These are phyloP conservation scores for Parasarocladium wereldwijsianum DNA, from an alignment of 2,329 filamentous ascomycete species.

Conservation along the genomic window DNA sequence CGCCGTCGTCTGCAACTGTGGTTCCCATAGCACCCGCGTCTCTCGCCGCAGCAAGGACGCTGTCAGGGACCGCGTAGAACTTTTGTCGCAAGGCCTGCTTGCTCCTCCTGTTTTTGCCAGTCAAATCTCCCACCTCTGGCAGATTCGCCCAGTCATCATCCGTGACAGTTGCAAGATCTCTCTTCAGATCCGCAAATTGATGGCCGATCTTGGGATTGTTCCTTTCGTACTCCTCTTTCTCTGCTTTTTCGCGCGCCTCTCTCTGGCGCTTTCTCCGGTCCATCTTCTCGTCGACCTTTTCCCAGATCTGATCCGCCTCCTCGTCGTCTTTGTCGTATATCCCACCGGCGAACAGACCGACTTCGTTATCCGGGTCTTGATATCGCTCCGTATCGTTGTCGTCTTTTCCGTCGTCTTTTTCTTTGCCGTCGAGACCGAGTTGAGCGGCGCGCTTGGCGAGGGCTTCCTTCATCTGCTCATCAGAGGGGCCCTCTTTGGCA, in stretches of 20 bases:
- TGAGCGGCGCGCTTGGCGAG: constrained; percentile 85
- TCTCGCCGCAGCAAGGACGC: constrained; percentile 75
- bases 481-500: constrained; percentile 84
- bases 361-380: constrained; percentile 94
- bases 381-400: constrained; percentile 70
- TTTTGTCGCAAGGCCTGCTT: constrained; percentile 71
- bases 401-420: constrained; percentile 57
- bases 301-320: constrained; percentile 91
- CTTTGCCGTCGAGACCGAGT: constrained; percentile 49
- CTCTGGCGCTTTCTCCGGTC: constrained; percentile 78
- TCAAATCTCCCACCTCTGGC: constrained; percentile 91
- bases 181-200: constrained; percentile 92
- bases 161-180: constrained; percentile 72
- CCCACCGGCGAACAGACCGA: constrained; percentile 86
- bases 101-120: constrained; percentile 77
- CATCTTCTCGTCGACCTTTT: constrained; percentile 95
- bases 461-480: constrained; percentile 96
- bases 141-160: constrained; percentile 95
- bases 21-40: constrained; percentile 73
- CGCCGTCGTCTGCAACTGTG: constrained; percentile 70
- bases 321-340: constrained; percentile 97
- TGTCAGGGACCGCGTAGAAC: constrained; percentile 95
- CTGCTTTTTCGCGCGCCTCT: constrained; percentile 84
- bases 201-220: constrained; percentile 98
- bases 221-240: constrained; percentile 87